Conservation (phyloP, 1,284 basidiomycete species). For the Papiliotrema fonsecae region DNA sequence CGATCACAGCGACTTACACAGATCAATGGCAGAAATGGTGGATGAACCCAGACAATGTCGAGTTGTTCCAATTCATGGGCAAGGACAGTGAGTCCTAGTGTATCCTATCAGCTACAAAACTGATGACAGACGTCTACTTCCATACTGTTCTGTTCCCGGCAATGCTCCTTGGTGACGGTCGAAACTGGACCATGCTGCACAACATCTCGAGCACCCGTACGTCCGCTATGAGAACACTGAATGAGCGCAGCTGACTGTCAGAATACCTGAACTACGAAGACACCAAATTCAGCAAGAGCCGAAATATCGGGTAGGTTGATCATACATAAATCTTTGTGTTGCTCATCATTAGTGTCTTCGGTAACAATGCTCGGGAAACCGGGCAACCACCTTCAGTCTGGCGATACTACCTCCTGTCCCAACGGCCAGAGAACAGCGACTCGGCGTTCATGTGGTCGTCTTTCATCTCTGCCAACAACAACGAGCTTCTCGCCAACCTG, state of each 20-base stretch:
- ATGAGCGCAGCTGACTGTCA: slow-evolving; percentile 39
- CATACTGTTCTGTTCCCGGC: slow-evolving; percentile 96
- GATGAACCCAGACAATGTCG: slow-evolving; percentile 87
- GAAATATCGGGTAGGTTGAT: slow-evolving; percentile 66
- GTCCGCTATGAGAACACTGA: too few relatives aligned
- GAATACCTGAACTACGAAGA: slow-evolving; percentile 99
- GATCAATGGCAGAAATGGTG: slow-evolving; percentile 96
- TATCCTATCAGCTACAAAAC: background rate
- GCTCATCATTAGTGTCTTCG: slow-evolving; percentile 63
- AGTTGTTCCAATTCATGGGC: slow-evolving; percentile 98
- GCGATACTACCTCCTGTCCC: slow-evolving; percentile 93
- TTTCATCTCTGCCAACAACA: slow-evolving; percentile 92
- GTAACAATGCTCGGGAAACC: slow-evolving; percentile 88
- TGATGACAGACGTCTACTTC: slow-evolving; percentile 75
- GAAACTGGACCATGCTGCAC: slow-evolving; percentile 89
- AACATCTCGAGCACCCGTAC: slow-evolving; percentile 91
- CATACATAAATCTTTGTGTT: background rate
- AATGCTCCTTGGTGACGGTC: slow-evolving; percentile 81
- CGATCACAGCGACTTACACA: slow-evolving; percentile 95
- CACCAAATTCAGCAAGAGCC: slow-evolving; percentile 97
- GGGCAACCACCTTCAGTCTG: slow-evolving; percentile 91
- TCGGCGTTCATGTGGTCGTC: slow-evolving; percentile 97
- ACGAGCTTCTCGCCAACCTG: slow-evolving; percentile 90
- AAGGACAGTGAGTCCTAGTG: slow-evolving; percentile 63
- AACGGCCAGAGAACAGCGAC: slow-evolving; percentile 89